phyloP scores from a whole-genome alignment of 2,329 filamentous ascomycete species.

The Hirsutella rhossiliensis region DNA sequence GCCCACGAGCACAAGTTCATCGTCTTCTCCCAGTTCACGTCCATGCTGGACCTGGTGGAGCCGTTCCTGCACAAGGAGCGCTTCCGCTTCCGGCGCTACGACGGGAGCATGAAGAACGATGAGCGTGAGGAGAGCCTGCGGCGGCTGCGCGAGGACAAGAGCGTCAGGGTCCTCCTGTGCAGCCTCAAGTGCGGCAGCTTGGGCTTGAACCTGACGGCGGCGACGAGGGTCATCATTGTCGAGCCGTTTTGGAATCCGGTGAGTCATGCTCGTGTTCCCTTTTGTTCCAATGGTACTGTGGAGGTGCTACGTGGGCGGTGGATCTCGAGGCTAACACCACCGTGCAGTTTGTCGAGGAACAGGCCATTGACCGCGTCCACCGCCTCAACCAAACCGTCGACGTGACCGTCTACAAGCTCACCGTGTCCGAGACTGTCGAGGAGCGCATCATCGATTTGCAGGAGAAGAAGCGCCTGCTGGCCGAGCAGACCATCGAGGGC shows the following conservation, averaged over 20 bases:
- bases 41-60: conserved; percentile 93
- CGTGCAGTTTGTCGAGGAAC: conserved; percentile 85
- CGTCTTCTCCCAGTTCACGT: conserved; percentile 96
- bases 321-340: background rate
- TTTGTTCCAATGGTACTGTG: no score
- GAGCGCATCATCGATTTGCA: conserved; percentile 91
- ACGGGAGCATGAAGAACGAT: conserved; percentile 91
- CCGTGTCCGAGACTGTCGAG: conserved; percentile 77
- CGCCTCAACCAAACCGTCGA: conserved; percentile 95
- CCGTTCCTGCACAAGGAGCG: conserved; percentile 69
- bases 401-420: conserved; percentile 90
- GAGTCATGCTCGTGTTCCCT: conserved; percentile 21
- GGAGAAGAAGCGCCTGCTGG: conserved; percentile 82
- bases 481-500: conserved; percentile 82
- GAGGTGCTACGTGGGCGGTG: background rate
- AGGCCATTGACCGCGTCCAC: conserved; percentile 96
- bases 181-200: conserved; percentile 88
- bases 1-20: conserved; percentile 85
- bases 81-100: conserved; percentile 78
- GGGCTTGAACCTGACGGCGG: conserved; percentile 88
- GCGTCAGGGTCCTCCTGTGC: conserved; percentile 76
- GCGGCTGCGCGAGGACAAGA: conserved; percentile 60
- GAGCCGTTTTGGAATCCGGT: conserved; percentile 98
- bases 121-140: conserved; percentile 76
- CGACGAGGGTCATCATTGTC: conserved; percentile 83